Evolutionary conservation across 2,329 filamentous ascomycete genomes (phyloP).

Genomic region (Colletotrichum sp.): DNA sequence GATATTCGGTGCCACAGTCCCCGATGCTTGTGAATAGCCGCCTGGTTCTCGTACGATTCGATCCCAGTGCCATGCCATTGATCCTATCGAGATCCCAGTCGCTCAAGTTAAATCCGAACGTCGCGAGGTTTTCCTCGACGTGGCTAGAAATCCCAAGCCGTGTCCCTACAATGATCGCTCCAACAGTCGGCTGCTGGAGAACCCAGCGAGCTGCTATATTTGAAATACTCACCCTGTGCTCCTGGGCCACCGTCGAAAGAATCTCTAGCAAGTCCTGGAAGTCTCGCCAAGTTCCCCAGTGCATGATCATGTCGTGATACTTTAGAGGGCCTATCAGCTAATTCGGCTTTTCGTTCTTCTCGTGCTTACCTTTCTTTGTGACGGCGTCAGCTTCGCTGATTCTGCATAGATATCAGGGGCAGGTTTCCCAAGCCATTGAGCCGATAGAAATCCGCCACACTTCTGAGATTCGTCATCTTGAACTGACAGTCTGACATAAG

Average conservation of each 20-base stretch:
- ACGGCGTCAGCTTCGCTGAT: not conserved
- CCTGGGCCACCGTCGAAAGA: not conserved
- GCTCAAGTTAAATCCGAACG: not conserved
- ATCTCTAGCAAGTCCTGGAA: not conserved
- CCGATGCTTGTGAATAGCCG: not conserved
- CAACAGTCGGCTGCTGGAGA: not conserved
- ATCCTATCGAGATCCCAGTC: not conserved
- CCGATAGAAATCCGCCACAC: not conserved
- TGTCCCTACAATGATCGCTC: not conserved
- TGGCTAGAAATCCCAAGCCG: not conserved
- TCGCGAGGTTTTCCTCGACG: not conserved
- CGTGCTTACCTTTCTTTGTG: not conserved
- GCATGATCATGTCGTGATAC: not conserved
- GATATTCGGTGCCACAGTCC: not conserved
- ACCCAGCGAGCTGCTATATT: not conserved
- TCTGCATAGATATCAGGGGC: not conserved
- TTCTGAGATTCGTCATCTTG: not conserved
- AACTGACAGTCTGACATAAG: not conserved
- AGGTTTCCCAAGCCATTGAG: not conserved
- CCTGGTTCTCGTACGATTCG: not conserved
- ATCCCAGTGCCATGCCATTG: not conserved
- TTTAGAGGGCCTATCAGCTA: not conserved
- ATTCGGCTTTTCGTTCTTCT: no score
- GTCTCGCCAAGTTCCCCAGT: not conserved
- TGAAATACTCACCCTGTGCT: not conserved